Evolutionary conservation across 495 filamentous ascomycete species (phyloP).

Genomic region (Neurospora sp.): DNA sequence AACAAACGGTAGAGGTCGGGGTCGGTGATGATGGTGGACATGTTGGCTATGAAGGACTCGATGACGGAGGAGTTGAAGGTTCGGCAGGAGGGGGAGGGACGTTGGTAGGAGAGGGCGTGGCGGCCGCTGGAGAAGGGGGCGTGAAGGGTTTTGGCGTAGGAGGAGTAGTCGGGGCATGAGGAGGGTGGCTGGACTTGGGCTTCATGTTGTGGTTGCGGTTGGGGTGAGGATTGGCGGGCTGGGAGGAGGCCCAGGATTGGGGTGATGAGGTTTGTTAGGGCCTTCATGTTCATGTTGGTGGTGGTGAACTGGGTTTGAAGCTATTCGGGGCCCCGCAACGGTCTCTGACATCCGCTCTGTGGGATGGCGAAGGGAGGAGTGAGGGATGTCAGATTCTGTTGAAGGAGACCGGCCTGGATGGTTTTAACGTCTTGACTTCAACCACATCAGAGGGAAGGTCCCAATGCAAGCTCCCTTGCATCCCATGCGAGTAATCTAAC

Average conservation of each 20-base stretch:
- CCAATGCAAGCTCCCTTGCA: not conserved
- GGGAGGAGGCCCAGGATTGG: not conserved
- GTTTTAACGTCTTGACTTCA: not conserved
- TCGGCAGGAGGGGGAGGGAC: slow-evolving; percentile 46
- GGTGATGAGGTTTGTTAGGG: not conserved
- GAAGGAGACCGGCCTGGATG: not conserved
- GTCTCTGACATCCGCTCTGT: not conserved
- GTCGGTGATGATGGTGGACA: slow-evolving; percentile 42
- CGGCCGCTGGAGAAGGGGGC: slow-evolving; percentile 33
- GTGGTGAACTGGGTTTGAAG: not conserved
- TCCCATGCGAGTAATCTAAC: not conserved
- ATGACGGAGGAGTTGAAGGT: slow-evolving; percentile 48
- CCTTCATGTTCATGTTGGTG: not conserved
- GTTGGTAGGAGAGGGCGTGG: slow-evolving; percentile 43
- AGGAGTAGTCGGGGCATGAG: slow-evolving; percentile 43
- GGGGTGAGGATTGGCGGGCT: not conserved
- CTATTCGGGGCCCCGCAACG: not conserved
- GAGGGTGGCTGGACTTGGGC: not conserved
- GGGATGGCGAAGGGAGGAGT: not conserved
- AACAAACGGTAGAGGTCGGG: slow-evolving; percentile 58
- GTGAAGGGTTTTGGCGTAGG: slow-evolving; percentile 36
- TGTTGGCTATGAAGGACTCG: slow-evolving; percentile 41
- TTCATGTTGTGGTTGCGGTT: not conserved
- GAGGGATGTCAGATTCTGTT: not conserved
- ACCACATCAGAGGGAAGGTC: not conserved